Percentiles rank a stretch among this genome's conserved stretches.
Conservation (phyloP, 2,329 filamentous ascomycete species). For the Elsinoe fawcettii region DNA sequence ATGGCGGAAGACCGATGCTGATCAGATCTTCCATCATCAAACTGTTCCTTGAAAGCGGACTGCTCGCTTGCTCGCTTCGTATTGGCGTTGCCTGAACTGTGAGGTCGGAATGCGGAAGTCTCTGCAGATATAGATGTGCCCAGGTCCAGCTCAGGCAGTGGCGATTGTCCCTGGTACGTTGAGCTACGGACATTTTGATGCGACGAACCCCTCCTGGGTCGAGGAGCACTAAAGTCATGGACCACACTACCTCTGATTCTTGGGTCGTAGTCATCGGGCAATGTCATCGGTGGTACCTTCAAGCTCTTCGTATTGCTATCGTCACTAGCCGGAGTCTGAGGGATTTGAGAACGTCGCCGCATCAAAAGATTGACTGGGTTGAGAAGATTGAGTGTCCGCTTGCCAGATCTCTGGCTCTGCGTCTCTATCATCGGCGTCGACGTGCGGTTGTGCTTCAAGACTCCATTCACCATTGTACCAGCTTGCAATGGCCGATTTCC, state of each 20-base stretch:
- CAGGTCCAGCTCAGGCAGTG: not conserved
- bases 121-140: slow-evolving; percentile 4
- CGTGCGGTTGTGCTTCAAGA: slow-evolving; percentile 17
- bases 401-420: slow-evolving; percentile 16
- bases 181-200: not conserved
- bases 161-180: not conserved
- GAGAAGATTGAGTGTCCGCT: slow-evolving; percentile 32
- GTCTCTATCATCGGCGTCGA: slow-evolving; percentile 16
- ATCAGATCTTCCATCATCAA: slow-evolving; percentile 45
- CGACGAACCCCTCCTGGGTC: slow-evolving; percentile 32
- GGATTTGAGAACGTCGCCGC: slow-evolving; percentile 44
- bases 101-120: not conserved
- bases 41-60: slow-evolving; percentile 54
- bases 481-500: slow-evolving; percentile 20
- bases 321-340: slow-evolving; percentile 36
- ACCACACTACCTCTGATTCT: slow-evolving; percentile 55
- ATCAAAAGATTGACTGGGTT: slow-evolving; percentile 56
- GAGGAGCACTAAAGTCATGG: slow-evolving; percentile 58
- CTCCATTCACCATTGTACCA: slow-evolving; percentile 16
- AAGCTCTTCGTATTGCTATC: slow-evolving; percentile 44
- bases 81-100: slow-evolving; percentile 8
- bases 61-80: slow-evolving; percentile 32
- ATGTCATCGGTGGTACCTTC: slow-evolving; percentile 37
- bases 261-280: slow-evolving; percentile 55
- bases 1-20: slow-evolving; percentile 36